Evolutionary conservation across 2,329 filamentous ascomycete species (phyloP), one percentile per base, ranked within the genome.

Genomic region (Diaporthe humulicola): DNA sequence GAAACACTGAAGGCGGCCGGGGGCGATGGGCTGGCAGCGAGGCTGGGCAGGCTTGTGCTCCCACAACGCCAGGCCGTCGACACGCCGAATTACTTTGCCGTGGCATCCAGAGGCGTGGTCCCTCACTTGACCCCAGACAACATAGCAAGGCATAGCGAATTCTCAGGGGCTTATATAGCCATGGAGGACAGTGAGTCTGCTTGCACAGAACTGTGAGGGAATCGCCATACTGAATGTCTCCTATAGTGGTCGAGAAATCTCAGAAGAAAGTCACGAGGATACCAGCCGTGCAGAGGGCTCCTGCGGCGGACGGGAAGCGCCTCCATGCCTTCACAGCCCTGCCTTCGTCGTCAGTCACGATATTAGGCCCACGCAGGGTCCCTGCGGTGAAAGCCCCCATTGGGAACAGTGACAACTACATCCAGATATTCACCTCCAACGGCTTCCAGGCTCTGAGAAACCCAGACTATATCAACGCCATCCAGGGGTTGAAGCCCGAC

Each of bases 51-150:
- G 70, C 84, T 98, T 33, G 85, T 87, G 6, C 82, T 97, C 8
- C 87, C 83, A 79, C 91, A 84, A 56, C 89, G 94, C 75, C 90
- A 88, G 76, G 84, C 88, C n/a, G 88, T 98, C 77, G 86, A 93
- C 28, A 99, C 97, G 40, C 97, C 97, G 57, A 93, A 94, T 81
- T 98, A 93, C 83, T 86, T 98, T 74, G 93, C 91, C 69, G 88
- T 94, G 78, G 94, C 94, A 4, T 98, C 97, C 45, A 90, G 97
- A 80, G 97, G 97, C 30, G 91, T 90, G 1, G 87, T 98, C 48
- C 95, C 97, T 70, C 97, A 99, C 85, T 85, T 99, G 77, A 94
- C 96, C 4, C 96, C 95, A 52, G 97, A 99, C 86, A 93, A 93
- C 76, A 87, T 97, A 77, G 83, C 85, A 54, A 92, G 91, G 73